phyloP scores from a whole-genome alignment of 169 alveolate species.

The Plasmodium chabaudi region DNA sequence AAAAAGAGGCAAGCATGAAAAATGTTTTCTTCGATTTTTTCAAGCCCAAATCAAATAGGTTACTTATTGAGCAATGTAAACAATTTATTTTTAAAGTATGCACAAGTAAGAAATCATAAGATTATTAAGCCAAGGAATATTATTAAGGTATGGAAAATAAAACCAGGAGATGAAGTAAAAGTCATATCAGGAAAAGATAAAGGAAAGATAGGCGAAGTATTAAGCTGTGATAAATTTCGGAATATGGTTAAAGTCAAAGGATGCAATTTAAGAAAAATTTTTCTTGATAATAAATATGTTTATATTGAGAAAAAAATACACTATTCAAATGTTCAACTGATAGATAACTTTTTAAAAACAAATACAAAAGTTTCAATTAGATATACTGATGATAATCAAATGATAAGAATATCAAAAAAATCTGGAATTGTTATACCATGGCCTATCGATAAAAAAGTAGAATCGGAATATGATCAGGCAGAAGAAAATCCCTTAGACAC shows the following conservation, averaged over 20 bases:
- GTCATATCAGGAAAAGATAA: constrained; percentile 90
- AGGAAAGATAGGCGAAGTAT: constrained; percentile 88
- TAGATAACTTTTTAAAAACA: constrained; percentile 84
- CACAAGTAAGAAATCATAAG: constrained; percentile 80
- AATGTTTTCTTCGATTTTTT: constrained; percentile 40
- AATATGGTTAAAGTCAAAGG: constrained; percentile 91
- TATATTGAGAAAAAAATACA: constrained; percentile 89
- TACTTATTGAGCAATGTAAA: constrained; percentile 9
- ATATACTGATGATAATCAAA: constrained; percentile 26
- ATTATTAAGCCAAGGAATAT: constrained; percentile 81
- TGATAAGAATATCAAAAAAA: constrained; percentile 90
- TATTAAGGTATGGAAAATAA: constrained; percentile 88
- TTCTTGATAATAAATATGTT: constrained; percentile 81
- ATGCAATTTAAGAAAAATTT: constrained; percentile 86
- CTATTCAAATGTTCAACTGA: constrained; percentile 90
- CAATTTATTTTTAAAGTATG: constrained; percentile 32
- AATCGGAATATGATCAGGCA: constrained; percentile 78
- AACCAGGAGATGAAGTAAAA: constrained; percentile 90
- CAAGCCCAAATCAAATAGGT: constrained; percentile 7
- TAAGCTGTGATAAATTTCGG: constrained; percentile 84
- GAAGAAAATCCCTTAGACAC: constrained; percentile 87
- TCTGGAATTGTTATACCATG: constrained; percentile 92
- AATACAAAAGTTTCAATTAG: constrained; percentile 79
- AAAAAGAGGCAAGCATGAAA: constrained; percentile 9
- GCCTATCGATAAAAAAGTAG: constrained; percentile 85